Base-by-base conservation (phyloP, 768 basidiomycete species). In the Imleria badia region DNA sequence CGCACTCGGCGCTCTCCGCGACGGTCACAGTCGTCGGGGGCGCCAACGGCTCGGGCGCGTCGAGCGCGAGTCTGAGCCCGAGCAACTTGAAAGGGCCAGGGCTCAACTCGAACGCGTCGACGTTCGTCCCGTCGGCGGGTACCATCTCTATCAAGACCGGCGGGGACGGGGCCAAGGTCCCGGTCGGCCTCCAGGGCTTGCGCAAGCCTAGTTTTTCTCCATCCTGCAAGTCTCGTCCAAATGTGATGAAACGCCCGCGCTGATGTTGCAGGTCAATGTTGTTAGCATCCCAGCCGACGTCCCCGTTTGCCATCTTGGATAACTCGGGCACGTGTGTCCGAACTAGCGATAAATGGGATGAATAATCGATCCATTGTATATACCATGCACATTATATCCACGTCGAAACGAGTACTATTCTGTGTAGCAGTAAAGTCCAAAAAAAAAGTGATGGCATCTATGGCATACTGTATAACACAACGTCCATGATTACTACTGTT, bases 291-390 rank as follows among this genome's bases (percentile, higher is more conserved):
- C 67, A 62, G 31, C 35, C 60, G 1, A 51, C 65, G 3, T 69
- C 67, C 7, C 66, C 65, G 1, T 69, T 67, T 40, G 59, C 67
- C 20, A 59, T 68, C 17, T 23, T 67, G 43, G 65, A 64, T 22
- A 68, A 48, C n/a, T 35, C 47, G n/a, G 63, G 55, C 15, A 44
- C 54, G 6, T 64, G 58, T 38, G 41, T 64, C 31, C 60, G 43
- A 60, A 20, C 35, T 9, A 20, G 20, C 34, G 33, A 30, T 38
- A 6, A 6, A 17, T 31, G 15, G 31, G 39, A 26, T 26, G 26
- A 26, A 26, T 26, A 6, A 23, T n/a, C 11, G 38, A 17, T 49
- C 29, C 23, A 30, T 35, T 29, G 11, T 46, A 52, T 31, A 59
- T n/a, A 19, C 6, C 4, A 23, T 17, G n/a, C n/a, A 31, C 33